phyloP scores from a whole-genome alignment of 352 stramenopile genomes.

The Pythium sukuiense region DNA sequence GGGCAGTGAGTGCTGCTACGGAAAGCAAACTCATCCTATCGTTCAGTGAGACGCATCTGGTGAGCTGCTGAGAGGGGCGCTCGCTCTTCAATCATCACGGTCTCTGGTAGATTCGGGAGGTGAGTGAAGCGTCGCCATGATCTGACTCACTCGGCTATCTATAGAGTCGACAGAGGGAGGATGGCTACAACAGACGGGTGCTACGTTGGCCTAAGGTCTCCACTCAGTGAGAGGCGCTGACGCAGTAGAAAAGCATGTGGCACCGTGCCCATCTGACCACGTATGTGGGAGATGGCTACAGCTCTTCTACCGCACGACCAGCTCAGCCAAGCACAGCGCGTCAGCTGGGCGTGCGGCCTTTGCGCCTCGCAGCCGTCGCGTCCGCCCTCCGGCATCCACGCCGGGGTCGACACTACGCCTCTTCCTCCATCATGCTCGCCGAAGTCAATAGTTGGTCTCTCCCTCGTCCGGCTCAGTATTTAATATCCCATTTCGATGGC shows the following conservation, averaged over 20 bases:
- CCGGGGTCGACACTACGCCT: not conserved
- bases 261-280: not conserved
- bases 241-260: not conserved
- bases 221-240: no score
- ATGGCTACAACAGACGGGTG: no score
- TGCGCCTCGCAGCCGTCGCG: not conserved
- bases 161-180: not conserved
- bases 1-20: no score
- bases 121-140: not conserved
- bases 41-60: not conserved
- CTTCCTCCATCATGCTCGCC: not conserved
- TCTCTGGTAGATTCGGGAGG: no score
- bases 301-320: not conserved
- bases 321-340: not conserved
- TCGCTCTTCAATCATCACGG: not conserved
- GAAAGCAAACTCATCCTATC: no score
- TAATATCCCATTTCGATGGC: slow-evolving; percentile 7
- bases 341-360: not conserved
- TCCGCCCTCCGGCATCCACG: not conserved
- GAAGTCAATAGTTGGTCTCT: not conserved
- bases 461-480: slow-evolving; percentile 1
- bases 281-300: slow-evolving; percentile 2
- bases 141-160: not conserved
- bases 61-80: slow-evolving; percentile 1
- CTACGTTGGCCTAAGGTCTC: no score